A percentile compares a stretch with the other conserved stretches of the same genome.
Conservation (phyloP, 495 filamentous ascomycete genomes). For the Evansstolkia leycettana region DNA sequence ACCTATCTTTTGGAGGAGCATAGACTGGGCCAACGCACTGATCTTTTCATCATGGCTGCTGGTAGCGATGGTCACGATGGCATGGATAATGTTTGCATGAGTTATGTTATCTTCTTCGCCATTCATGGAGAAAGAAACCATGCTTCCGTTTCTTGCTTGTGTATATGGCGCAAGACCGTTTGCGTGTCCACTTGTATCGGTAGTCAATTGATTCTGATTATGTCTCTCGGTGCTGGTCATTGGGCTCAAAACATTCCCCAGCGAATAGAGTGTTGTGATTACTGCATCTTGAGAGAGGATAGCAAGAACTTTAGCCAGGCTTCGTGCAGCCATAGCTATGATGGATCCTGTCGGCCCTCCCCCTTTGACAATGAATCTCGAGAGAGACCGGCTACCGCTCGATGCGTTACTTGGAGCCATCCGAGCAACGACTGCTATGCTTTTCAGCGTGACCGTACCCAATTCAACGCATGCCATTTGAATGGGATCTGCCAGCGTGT, state of each 20-base stretch:
- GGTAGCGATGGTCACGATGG: slow-evolving; percentile 76
- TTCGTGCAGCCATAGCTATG: slow-evolving; percentile 63
- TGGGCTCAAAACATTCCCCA: slow-evolving; percentile 84
- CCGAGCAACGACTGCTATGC: slow-evolving; percentile 68
- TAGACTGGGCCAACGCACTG: slow-evolving; percentile 85
- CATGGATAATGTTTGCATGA: slow-evolving; percentile 72
- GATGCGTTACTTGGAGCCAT: slow-evolving; percentile 59
- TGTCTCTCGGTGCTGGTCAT: slow-evolving; percentile 29
- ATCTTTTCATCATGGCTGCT: slow-evolving; percentile 81
- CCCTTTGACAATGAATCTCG: slow-evolving; percentile 74
- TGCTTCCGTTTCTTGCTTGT: slow-evolving; percentile 55
- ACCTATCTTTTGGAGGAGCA: slow-evolving; percentile 85
- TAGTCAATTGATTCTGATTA: slow-evolving; percentile 16
- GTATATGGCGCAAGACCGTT: slow-evolving; percentile 31
- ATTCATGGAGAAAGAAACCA: slow-evolving; percentile 58
- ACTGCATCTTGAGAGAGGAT: slow-evolving; percentile 81
- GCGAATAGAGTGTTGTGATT: slow-evolving; percentile 86
- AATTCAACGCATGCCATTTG: slow-evolving; percentile 71
- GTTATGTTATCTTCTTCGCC: slow-evolving; percentile 65
- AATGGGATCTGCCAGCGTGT: slow-evolving; percentile 57
- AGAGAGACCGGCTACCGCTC: slow-evolving; percentile 65
- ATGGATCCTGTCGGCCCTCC: slow-evolving; percentile 46
- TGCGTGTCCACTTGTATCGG: slow-evolving; percentile 13
- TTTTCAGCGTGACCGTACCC: slow-evolving; percentile 64
- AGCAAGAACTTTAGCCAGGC: slow-evolving; percentile 65